phyloP scores from a whole-genome alignment of 1,284 basidiomycete species.

The Ustanciosporium gigantosporum region DNA sequence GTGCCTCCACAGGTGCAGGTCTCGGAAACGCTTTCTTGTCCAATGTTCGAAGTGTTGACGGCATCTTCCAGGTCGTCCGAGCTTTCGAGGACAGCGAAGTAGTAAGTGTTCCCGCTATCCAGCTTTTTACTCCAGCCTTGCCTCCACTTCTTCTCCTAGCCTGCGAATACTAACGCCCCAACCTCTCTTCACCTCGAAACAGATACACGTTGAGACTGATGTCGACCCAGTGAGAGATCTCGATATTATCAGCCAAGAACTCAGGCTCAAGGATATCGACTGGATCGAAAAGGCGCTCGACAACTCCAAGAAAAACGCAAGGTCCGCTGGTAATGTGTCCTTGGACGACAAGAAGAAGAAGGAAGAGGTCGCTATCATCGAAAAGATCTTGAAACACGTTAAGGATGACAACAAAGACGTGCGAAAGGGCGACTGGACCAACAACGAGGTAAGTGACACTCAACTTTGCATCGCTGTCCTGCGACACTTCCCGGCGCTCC shows the following conservation, averaged over 20 bases:
- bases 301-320: conserved; percentile 52
- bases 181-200: too few species aligned
- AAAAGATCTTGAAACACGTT: conserved; percentile 81
- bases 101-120: too few species aligned
- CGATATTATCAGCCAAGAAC: conserved; percentile 85
- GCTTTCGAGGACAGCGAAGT: conserved; percentile 99
- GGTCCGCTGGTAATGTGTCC: conserved; percentile 69
- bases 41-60: conserved; percentile 96
- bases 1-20: conserved; percentile 96
- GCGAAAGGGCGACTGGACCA: conserved; percentile 90
- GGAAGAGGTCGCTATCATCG: conserved; percentile 83
- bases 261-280: conserved; percentile 92
- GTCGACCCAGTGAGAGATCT: conserved; percentile 95
- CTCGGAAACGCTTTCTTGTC: conserved; percentile 97
- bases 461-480: not conserved
- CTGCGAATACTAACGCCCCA: too few species aligned
- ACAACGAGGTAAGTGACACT: conserved; percentile 83
- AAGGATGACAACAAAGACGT: conserved; percentile 86
- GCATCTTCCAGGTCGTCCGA: conserved; percentile 97
- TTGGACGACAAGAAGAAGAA: conserved; percentile 94
- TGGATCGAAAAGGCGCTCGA: conserved; percentile 96
- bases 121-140: too few species aligned
- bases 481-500: not conserved
- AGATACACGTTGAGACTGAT: conserved; percentile 98
- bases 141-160: too few species aligned